These are phyloP conservation scores for Paramarasmius palmivorus DNA, from an alignment of 1,284 basidiomycete species.

Conservation along the genomic window DNA sequence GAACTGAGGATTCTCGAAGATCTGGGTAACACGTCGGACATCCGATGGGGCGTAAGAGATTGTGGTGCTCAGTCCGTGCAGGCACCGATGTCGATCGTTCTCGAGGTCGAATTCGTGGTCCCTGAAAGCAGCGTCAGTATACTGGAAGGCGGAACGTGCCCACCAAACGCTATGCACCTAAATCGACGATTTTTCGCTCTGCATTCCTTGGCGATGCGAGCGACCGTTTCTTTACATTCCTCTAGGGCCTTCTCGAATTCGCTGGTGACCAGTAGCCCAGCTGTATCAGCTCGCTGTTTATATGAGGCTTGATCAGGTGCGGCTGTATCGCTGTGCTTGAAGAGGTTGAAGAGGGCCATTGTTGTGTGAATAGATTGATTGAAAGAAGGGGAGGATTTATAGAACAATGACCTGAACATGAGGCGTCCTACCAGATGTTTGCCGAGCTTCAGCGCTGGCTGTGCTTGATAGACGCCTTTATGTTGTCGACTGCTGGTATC, in stretches of 20 bases:
- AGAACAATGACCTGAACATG: too few species aligned
- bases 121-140: conserved; percentile 23
- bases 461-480: too few species aligned
- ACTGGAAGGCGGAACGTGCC: background rate
- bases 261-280: conserved; percentile 27
- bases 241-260: conserved; percentile 27
- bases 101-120: conserved; percentile 56
- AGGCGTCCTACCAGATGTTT: too few species aligned
- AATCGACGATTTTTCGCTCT: conserved; percentile 25
- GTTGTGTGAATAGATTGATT: too few species aligned
- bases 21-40: conserved; percentile 42
- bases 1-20: conserved; percentile 45
- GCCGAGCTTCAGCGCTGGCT: too few species aligned
- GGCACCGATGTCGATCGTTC: conserved; percentile 40
- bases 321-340: background rate
- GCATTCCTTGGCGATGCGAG: conserved; percentile 27
- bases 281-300: conserved; percentile 14
- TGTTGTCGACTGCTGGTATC: too few species aligned
- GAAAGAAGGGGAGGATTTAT: too few species aligned
- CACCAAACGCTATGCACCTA: conserved; percentile 15
- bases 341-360: conserved; percentile 14
- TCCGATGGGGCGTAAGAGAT: conserved; percentile 38
- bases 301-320: conserved; percentile 8
- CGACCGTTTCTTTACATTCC: conserved; percentile 25
- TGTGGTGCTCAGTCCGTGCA: conserved; percentile 35